Base-by-base conservation (phyloP, 305 asterid species). In the Solanum hybrid region DNA sequence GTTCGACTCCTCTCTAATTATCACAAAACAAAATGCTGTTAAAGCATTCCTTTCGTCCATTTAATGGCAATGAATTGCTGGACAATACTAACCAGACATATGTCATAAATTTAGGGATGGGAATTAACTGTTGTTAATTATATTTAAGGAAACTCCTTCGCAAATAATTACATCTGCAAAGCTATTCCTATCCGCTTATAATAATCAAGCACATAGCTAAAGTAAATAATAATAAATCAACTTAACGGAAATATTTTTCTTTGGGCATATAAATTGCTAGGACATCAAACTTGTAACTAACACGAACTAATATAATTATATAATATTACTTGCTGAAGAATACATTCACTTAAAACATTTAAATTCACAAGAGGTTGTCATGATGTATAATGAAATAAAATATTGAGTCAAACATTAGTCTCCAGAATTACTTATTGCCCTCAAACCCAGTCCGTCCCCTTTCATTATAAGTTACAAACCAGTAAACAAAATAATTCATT, bases 51-150 rank as follows among this genome's bases (percentile, higher is more conserved):
- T 88, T 88, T 82, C 89, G 75, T 89, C 87, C 26, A 89, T 91
- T 93, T 91, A 89, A 88, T 84, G 94, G 93, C 92, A 77, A 90
- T 56, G 87, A 56, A 36, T 91, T 75, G 71, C 78, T 87, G 88
- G 60, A 32, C 77, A 85, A 32, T 85, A 85, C 51, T 22, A 85
- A 85, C 88, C 88, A 56, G 88, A 85, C 88, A 85, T 6, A 20
- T 85, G 84, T 32, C 89, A 32, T 46, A 89, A 85, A 85, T n/a
- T 89, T 27, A 84, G 86, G 92, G 92, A 82, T 66, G 86, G n/a
- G 85, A 90, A 88, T 87, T 22, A 31, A n/a, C 34, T 60, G 22
- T 26, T 31, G 76, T 1, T 80, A 34, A 56, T 85, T 60, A 32
- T 56, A 36, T 89, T 79, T 88, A n/a, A 51, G 22, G 51, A 27